Base-by-base conservation (phyloP, 1,139 yeast genomes). In the Meyerozyma sp. region DNA sequence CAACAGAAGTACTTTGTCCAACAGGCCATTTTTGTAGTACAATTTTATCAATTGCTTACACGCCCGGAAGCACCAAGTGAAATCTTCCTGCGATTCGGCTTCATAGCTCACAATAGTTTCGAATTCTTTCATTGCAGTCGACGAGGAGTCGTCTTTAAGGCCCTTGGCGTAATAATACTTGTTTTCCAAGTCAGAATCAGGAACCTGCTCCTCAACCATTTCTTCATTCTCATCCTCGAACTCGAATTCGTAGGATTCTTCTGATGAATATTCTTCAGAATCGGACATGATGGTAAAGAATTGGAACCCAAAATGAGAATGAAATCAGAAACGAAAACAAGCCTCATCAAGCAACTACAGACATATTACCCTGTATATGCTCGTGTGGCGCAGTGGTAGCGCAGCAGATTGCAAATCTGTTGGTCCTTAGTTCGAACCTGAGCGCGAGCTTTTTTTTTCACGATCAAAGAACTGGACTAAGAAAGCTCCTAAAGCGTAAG, bases 401-500 rank as follows among this genome's bases (percentile, higher is more conserved):
- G 89, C 87, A 82, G 86, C 84, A 82, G 88, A 82, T 82, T 82
- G 88, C 89, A 82, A 82, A 82, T 82, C 88, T 82, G 84, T 81
- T 81, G 87, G 88, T 82, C 88, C 84, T 78, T 75, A 81, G 89
- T 82, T 82, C 89, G 79, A 82, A 61, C 79, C 89, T 81, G 88
- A 79, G 85, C 75, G 77, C 83, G 79, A 81, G 87, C 88, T 81
- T 46, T 36, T 23, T 13, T 37, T 26, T 37, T 37, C 21, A 10
- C 4, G 8, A 8, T 6, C 23, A 8, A 21, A 4, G 5, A 21
- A 3, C 8, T 6, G 23, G 5, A 16, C 18, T 3, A 3, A 3
- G 2, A 16, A 16, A 16, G 18, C 18, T 16, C 2, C 18, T 16
- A 16, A 16, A 16, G 18, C n/a, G n/a, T n/a, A 16, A 16, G 18